Conservation (phyloP, 2,329 filamentous ascomycete species). For the Ophiostoma ulmi region DNA sequence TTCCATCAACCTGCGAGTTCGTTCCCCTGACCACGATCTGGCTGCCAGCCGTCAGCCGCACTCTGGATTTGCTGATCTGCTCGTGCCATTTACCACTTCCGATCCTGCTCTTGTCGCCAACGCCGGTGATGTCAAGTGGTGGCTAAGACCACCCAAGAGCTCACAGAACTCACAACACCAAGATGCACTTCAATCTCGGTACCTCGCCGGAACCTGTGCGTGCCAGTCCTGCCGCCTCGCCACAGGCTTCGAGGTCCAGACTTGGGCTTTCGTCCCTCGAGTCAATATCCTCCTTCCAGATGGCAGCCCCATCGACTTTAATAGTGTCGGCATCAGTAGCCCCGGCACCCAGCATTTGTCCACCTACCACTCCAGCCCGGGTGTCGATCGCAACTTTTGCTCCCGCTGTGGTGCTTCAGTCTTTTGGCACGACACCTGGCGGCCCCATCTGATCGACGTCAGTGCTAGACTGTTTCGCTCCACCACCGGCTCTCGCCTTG, state of each 20-base stretch:
- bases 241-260: conserved; percentile 58
- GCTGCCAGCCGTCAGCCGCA: neutral
- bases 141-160: neutral
- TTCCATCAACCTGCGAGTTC: neutral
- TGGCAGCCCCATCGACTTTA: conserved; percentile 7
- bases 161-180: neutral
- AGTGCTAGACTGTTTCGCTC: conserved; percentile 55
- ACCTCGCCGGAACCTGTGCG: conserved; percentile 51
- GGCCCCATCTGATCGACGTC: conserved; percentile 57
- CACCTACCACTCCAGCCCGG: conserved; percentile 49
- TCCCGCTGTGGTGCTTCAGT: conserved; percentile 56
- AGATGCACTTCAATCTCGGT: conserved; percentile 32
- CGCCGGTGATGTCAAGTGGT: neutral
- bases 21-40: neutral
- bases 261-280: conserved; percentile 62
- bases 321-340: neutral
- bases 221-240: conserved; percentile 58
- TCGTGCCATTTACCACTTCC: neutral
- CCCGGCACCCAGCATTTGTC: conserved; percentile 23
- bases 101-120: neutral
- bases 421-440: conserved; percentile 54
- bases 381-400: conserved; percentile 58
- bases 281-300: conserved; percentile 47
- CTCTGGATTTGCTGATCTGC: neutral
- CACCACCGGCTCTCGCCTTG: conserved; percentile 47